Base-by-base conservation (phyloP, 2,329 filamentous ascomycete genomes). In the Cladophialophora immunda region DNA sequence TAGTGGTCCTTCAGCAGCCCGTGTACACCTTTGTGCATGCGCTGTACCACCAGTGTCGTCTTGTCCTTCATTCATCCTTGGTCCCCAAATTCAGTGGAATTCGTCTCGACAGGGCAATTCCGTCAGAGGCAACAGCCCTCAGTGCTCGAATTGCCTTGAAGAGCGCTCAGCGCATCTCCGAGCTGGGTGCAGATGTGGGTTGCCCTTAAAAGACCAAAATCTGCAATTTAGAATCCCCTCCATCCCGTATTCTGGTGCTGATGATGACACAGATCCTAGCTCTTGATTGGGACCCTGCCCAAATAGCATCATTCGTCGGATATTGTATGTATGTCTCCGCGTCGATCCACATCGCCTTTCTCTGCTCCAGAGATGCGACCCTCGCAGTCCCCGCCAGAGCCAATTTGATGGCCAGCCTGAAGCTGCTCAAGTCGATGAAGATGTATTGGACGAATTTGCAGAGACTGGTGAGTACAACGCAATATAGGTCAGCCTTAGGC, bases 251-350 rank as follows among this genome's bases (percentile, higher is more conserved):
- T 13, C 32, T 34, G 32, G 32, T 34, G 32, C 32, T 34, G 32
- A 34, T 34, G 32, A 13, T 34, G 32, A 34, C 13, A 34, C 32
- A 34, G 32, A 34, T 66, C n/a, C 29, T 58, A 17, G 64, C 58
- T 27, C 53, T 66, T 13, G 64, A 66, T 13, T 66, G 64, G 64
- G 30, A 47, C 30, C 32, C 50, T 7, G 41, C 22, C 45, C 64
- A 62, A 41, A 66, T 58, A n/a, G 58, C 64, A 27, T 41, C 45
- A 6, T 66, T 66, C 41, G 64, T 62, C 4, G 64, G 64, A 13
- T 66, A 66, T 38, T 66, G 64, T 27, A 62, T 66, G 64, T 66
- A 66, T 25, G 64, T 66, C 17, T 58, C 64, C 13, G 64, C 64
- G 3, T 66, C 58, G 30, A 62, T 66, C 15, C 52, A 66, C 38